Evolutionary conservation across 2,329 filamentous ascomycete genomes (phyloP).

Genomic region (Rhinocladiella mackenziei): DNA sequence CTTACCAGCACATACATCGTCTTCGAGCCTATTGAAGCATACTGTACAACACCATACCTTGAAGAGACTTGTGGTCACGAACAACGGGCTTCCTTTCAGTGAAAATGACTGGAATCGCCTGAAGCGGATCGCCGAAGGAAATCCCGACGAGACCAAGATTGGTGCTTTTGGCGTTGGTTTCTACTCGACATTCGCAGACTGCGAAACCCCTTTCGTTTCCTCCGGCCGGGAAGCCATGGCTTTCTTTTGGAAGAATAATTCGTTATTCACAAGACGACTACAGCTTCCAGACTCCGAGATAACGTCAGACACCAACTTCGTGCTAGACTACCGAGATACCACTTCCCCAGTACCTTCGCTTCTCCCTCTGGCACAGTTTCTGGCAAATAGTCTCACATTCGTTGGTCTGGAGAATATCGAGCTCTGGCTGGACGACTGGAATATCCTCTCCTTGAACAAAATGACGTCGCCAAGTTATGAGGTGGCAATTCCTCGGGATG

Average conservation of each 20-base stretch:
- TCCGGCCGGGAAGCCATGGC: constrained; percentile 92
- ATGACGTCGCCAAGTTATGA: constrained; percentile 74
- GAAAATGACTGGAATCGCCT: constrained; percentile 88
- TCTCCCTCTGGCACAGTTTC: constrained; percentile 81
- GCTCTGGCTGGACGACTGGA: constrained; percentile 84
- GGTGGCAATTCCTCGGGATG: constrained; percentile 69
- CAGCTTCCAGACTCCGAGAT: constrained; percentile 64
- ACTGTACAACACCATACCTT: constrained; percentile 79
- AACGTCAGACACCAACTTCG: constrained; percentile 77
- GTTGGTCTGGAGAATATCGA: constrained; percentile 84
- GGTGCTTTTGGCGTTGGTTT: constrained; percentile 98
- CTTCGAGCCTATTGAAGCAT: constrained; percentile 74
- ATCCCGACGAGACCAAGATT: constrained; percentile 98
- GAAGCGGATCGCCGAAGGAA: constrained; percentile 97
- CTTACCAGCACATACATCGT: constrained; percentile 60
- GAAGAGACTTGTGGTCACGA: constrained; percentile 81
- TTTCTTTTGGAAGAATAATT: constrained; percentile 99
- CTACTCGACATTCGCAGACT: constrained; percentile 97
- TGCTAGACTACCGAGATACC: constrained; percentile 86
- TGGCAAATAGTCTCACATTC: constrained; percentile 93
- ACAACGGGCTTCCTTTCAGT: constrained; percentile 83
- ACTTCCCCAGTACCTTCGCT: constrained; percentile 83
- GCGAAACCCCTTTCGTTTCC: constrained; percentile 94
- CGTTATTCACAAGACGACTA: constrained; percentile 84
- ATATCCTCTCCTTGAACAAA: constrained; percentile 73